phyloP scores from a whole-genome alignment of 116 monocot species.

The Phalaenopsis hybrid region DNA sequence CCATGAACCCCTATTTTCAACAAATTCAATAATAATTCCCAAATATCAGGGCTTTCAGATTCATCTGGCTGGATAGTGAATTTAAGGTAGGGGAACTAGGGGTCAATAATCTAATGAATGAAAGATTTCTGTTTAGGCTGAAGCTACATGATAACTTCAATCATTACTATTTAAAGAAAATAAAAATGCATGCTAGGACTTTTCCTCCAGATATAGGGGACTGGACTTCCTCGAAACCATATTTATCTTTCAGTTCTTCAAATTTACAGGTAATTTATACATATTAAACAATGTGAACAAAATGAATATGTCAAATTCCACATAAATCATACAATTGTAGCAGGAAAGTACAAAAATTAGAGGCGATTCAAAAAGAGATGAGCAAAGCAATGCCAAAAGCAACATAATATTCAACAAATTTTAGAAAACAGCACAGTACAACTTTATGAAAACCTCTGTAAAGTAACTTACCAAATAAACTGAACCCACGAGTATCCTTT shows the following conservation, averaged over 20 bases:
- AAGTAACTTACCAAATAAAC: slow-evolving; percentile 49
- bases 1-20: not conserved
- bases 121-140: slow-evolving; percentile 1
- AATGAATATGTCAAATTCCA: not conserved
- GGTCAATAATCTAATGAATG: not conserved
- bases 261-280: not conserved
- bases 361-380: not conserved
- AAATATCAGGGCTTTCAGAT: not conserved
- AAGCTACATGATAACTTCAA: not conserved
- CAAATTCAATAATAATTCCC: not conserved
- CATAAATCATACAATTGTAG: not conserved
- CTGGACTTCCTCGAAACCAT: not conserved
- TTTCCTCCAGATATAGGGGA: not conserved
- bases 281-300: not conserved
- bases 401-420: not conserved
- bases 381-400: not conserved
- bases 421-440: not conserved
- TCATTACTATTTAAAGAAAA: not conserved
- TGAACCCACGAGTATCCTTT: slow-evolving; percentile 71
- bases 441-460: not conserved
- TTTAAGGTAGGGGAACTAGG: not conserved
- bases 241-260: not conserved
- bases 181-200: not conserved
- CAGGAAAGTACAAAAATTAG: not conserved
- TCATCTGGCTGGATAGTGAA: not conserved